Evolutionary conservation across 164 flowering plant species (phyloP).

Genomic region (Malania oleifera): DNA sequence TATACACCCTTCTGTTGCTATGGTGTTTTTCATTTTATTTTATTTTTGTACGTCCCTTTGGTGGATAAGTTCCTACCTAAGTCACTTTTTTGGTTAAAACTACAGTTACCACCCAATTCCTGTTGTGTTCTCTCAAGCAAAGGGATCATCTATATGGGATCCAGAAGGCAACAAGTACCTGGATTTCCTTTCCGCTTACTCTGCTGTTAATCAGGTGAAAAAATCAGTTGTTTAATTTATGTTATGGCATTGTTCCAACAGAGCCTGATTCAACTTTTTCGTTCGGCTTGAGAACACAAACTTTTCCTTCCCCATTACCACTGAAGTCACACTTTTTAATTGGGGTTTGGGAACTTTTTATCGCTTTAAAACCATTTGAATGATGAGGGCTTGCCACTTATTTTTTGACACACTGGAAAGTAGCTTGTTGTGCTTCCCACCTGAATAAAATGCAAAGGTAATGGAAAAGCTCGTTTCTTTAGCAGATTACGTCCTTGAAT

Average conservation of each 20-base stretch:
- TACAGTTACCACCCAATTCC: constrained; percentile 97
- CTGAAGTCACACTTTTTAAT: no score
- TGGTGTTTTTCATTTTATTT: background rate
- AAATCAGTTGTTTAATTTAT: background rate
- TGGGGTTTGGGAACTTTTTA: no score
- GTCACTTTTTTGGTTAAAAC: constrained; percentile 7
- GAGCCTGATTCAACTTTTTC: no score
- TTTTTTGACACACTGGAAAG: background rate
- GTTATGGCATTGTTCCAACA: no score
- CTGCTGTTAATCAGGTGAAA: constrained; percentile 93
- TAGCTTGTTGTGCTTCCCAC: background rate
- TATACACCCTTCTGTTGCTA: background rate
- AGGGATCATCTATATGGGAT: constrained; percentile 90
- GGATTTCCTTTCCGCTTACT: constrained; percentile 93
- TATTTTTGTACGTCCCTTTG: background rate
- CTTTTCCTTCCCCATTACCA: no score
- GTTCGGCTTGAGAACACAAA: no score
- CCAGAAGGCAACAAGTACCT: constrained; percentile 92
- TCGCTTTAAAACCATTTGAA: no score
- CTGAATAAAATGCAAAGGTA: constrained; percentile 2
- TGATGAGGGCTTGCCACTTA: no score
- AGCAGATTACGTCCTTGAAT: background rate
- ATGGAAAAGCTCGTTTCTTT: background rate
- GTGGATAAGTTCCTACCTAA: background rate
- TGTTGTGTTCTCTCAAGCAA: constrained; percentile 81